A percentile compares a stretch with the other conserved stretches of the same genome.
phyloP scores from a whole-genome alignment of 2,329 filamentous ascomycete species.

The Fusarium sp. region DNA sequence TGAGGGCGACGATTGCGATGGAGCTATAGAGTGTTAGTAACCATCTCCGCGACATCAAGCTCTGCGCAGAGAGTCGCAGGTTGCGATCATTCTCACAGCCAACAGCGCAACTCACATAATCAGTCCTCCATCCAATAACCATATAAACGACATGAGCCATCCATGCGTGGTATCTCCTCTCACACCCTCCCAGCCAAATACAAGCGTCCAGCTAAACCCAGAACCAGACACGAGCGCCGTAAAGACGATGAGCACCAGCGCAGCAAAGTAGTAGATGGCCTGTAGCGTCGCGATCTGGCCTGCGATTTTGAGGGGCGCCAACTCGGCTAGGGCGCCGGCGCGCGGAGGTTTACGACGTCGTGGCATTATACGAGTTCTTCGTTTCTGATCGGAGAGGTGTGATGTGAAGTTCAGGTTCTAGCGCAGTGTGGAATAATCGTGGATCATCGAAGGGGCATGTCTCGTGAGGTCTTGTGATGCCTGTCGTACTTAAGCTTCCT shows the following conservation, averaged over 20 bases:
- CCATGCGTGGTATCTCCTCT: constrained; percentile 74
- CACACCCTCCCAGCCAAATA: constrained; percentile 72
- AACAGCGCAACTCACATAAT: constrained; percentile 60
- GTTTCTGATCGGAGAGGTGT: not conserved
- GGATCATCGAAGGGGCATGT: constrained; percentile 44
- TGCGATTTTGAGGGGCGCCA: constrained; percentile 73
- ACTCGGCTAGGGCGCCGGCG: constrained; percentile 72
- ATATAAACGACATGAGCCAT: constrained; percentile 72
- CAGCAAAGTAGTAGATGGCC: constrained; percentile 67
- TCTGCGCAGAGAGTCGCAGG: not conserved
- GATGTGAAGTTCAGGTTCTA: constrained; percentile 2
- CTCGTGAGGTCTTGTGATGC: constrained; percentile 35
- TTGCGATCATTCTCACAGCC: constrained; percentile 1
- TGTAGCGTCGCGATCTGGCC: constrained; percentile 72
- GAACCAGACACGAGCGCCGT: constrained; percentile 71
- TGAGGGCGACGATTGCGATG: constrained; percentile 84
- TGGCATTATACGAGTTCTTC: constrained; percentile 58
- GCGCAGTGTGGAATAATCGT: not conserved
- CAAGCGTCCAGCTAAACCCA: constrained; percentile 66
- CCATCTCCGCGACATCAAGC: not conserved
- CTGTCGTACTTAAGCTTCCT: constrained; percentile 6
- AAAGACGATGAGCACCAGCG: constrained; percentile 70
- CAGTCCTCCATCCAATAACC: constrained; percentile 69
- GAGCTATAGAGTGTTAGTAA: constrained; percentile 68
- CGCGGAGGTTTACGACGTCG: constrained; percentile 71